Evolutionary conservation across 495 filamentous ascomycete species (phyloP).

Genomic region (Ascobolus immersus): DNA sequence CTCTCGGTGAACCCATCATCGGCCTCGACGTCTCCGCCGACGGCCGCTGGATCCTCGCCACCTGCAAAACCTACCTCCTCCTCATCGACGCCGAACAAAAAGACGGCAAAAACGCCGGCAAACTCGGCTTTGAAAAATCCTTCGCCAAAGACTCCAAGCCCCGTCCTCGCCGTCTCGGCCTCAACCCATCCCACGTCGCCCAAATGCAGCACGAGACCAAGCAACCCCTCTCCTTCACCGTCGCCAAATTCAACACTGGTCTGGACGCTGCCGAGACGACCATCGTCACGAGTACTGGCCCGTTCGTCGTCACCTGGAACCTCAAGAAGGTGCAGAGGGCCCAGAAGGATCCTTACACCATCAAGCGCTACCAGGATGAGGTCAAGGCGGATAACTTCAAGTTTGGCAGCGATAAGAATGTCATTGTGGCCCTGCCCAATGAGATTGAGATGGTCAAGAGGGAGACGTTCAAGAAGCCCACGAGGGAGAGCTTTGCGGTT

Average conservation of each 20-base stretch:
- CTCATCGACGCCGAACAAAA: constrained; percentile 81
- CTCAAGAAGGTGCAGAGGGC: constrained; percentile 62
- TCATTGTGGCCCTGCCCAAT: constrained; percentile 88
- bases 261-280: constrained; percentile 54
- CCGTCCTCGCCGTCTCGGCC: constrained; percentile 65
- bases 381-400: constrained; percentile 99
- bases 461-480: constrained; percentile 59
- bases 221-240: constrained; percentile 59
- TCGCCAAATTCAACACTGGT: constrained; percentile 83
- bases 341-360: constrained; percentile 66
- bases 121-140: constrained; percentile 83
- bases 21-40: constrained; percentile 86
- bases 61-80: constrained; percentile 80
- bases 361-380: constrained; percentile 85
- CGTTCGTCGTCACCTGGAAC: constrained; percentile 92
- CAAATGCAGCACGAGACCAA: constrained; percentile 94
- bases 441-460: constrained; percentile 94
- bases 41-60: constrained; percentile 83
- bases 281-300: constrained; percentile 90
- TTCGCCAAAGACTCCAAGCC: constrained; percentile 86
- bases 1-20: constrained; percentile 82
- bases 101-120: constrained; percentile 84
- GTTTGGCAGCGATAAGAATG: constrained; percentile 86
- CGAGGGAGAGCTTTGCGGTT: constrained; percentile 67
- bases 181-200: constrained; percentile 72